These are phyloP conservation scores for Cadophora luteo-olivacea DNA, from an alignment of 2,329 filamentous ascomycete species.

Conservation along the genomic window DNA sequence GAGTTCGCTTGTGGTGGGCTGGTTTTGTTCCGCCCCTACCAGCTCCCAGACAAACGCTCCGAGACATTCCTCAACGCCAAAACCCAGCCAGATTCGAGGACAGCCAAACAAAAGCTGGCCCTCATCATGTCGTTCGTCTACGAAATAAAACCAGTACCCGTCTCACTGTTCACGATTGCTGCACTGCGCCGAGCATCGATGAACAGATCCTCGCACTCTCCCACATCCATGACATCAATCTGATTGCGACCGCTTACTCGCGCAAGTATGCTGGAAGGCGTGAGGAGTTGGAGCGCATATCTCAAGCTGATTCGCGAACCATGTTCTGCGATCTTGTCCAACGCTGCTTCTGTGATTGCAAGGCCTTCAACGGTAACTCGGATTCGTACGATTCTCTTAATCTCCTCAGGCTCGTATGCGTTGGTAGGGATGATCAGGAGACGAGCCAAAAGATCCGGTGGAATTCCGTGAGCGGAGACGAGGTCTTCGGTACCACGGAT, in stretches of 20 bases:
- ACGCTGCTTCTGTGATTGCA: slow-evolving; percentile 78
- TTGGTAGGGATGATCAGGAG: slow-evolving; percentile 96
- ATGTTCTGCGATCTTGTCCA: slow-evolving; percentile 86
- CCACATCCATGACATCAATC: slow-evolving; percentile 79
- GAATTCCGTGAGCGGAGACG: slow-evolving; percentile 89
- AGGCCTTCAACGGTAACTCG: slow-evolving; percentile 84
- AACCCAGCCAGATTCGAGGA: slow-evolving; percentile 29
- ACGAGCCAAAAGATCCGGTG: slow-evolving; percentile 89
- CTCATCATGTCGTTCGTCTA: slow-evolving; percentile 35
- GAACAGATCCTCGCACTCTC: slow-evolving; percentile 84
- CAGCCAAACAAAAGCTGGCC: slow-evolving; percentile 26
- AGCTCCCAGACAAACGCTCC: slow-evolving; percentile 32
- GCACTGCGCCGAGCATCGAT: slow-evolving; percentile 83
- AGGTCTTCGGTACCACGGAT: slow-evolving; percentile 87
- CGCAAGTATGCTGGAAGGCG: slow-evolving; percentile 75
- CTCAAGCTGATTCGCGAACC: slow-evolving; percentile 89
- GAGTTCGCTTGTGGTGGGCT: slow-evolving; percentile 26
- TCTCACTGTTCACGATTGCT: slow-evolving; percentile 67
- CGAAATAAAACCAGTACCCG: slow-evolving; percentile 63
- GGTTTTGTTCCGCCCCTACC: slow-evolving; percentile 26
- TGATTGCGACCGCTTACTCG: slow-evolving; percentile 80
- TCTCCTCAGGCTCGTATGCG: slow-evolving; percentile 86
- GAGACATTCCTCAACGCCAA: slow-evolving; percentile 37
- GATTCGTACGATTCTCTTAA: slow-evolving; percentile 88
- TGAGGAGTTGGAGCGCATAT: slow-evolving; percentile 89